Base-by-base conservation (phyloP, 1,139 yeast species). In the Candida freyschussii region DNA sequence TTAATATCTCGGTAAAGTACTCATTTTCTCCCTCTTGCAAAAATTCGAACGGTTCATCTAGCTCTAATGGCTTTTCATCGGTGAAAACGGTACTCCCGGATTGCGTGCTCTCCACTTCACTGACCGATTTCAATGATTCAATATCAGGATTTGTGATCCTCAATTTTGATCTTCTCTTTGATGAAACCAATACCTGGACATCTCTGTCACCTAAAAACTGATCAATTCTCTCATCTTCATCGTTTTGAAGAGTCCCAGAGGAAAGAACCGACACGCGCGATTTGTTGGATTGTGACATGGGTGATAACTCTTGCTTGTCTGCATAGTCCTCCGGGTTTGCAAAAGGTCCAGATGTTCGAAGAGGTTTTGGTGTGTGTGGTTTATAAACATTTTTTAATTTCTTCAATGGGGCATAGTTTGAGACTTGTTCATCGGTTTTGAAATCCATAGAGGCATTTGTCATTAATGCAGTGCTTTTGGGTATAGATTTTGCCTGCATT, bases 141-240 rank as follows among this genome's bases (percentile, higher is more conserved):
- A 55, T 26, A 44, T 73, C 78, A 0, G 93, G 93, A 47, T 82
- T 82, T 30, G 77, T 68, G 23, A 82, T 77, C 21, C 81, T 61
- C 30, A 82, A 60, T 29, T 70, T 69, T 1, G 82, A 68, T 35
- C 85, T 59, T 45, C 89, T 63, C 50, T 75, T 75, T n/a, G 83
- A 74, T 37, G 85, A 74, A 8, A 81, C 89, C 41, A 82, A 57
- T 7, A 82, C 82, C 52, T 81, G 91, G 0, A 78, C 89, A 41
- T 81, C 89, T 43, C 80, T 57, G 24, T 69, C 64, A 24, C 64
- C 64, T 40, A 70, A 69, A 10, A 66, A 50, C 22, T 62, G 59
- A 20, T 62, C 61, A 19, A 55, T 58, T 24, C 60, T 63, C 12
- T 52, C 53, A 6, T 56, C 61, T 17, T 48, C 54, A 4, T 47